Conservation (phyloP, 495 filamentous ascomycete genomes). For the Podospora appendiculata region DNA sequence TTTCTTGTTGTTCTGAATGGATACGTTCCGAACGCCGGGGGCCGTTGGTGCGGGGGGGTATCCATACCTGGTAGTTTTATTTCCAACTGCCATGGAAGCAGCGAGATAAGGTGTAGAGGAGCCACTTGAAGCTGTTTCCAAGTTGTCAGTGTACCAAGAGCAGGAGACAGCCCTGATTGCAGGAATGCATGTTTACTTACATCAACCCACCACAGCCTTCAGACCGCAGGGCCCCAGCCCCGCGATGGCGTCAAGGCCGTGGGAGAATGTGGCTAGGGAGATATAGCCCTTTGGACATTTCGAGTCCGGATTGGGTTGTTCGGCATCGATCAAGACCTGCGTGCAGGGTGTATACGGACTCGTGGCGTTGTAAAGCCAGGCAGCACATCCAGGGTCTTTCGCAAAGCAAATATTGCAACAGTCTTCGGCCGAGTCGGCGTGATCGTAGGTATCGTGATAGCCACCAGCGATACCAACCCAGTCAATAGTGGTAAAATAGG, state of each 20-base stretch:
- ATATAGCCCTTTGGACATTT: conserved; percentile 12
- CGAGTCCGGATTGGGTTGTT: not conserved
- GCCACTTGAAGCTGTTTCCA: too few species aligned
- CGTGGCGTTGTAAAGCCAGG: conserved; percentile 12
- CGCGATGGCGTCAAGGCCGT: not conserved
- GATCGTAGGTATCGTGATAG: conserved; percentile 1
- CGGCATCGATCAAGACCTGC: conserved; percentile 2
- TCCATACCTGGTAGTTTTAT: too few species aligned
- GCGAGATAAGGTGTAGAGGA: too few species aligned
- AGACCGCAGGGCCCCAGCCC: conserved; percentile 14
- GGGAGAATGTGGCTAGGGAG: not conserved
- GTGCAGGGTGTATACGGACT: conserved; percentile 16
- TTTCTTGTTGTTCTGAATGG: too few species aligned
- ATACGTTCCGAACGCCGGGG: too few species aligned
- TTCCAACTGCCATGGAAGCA: too few species aligned
- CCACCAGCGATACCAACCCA: conserved; percentile 7
- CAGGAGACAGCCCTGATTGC: too few species aligned
- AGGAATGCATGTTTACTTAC: not conserved
- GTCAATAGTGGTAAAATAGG: conserved; percentile 8
- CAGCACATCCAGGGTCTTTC: conserved; percentile 9
- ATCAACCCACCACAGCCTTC: not conserved
- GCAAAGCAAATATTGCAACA: conserved; percentile 15
- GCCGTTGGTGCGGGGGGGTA: too few species aligned
- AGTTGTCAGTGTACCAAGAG: too few species aligned
- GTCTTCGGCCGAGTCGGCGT: conserved; percentile 1